A percentile compares a stretch with the other conserved stretches of the same genome.
These are phyloP conservation scores for Thalia dealbata DNA, from an alignment of 176 grass and related monocot genomes.

Conservation along the genomic window DNA sequence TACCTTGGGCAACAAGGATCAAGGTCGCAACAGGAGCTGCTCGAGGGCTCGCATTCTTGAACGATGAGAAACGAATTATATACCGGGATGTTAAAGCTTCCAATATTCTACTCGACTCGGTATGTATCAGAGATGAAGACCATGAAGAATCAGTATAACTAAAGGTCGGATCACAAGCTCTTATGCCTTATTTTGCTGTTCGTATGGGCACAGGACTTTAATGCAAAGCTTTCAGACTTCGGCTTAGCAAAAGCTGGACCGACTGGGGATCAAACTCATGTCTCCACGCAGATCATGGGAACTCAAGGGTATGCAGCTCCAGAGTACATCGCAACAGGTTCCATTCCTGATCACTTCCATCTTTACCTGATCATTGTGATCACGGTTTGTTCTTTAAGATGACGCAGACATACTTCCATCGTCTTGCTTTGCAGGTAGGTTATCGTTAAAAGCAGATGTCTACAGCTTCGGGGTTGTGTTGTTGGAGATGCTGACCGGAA, in stretches of 20 bases:
- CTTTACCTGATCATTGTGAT: too few species aligned
- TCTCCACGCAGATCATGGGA: constrained; percentile 11
- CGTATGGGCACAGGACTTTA: background rate
- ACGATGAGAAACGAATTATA: constrained; percentile 5
- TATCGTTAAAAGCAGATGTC: background rate
- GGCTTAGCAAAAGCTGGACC: constrained; percentile 14
- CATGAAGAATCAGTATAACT: background rate
- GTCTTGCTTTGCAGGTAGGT: background rate
- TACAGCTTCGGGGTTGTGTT: constrained; percentile 5
- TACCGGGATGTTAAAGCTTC: constrained; percentile 8
- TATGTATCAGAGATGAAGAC: background rate
- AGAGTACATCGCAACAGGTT: constrained; percentile 7
- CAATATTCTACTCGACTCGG: constrained; percentile 8
- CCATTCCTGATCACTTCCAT: background rate
- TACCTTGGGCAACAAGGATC: constrained; percentile 10
- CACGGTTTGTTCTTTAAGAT: background rate
- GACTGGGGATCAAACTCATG: constrained; percentile 9
- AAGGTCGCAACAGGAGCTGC: constrained; percentile 13
- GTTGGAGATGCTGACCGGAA: background rate
- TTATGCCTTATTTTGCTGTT: background rate
- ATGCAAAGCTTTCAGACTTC: constrained; percentile 12
- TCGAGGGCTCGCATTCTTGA: constrained; percentile 8
- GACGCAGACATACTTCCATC: too few species aligned
- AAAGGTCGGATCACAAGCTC: background rate
- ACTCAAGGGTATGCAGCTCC: constrained; percentile 17